These are phyloP conservation scores for Diaporthe ilicicola DNA, from an alignment of 2,329 filamentous ascomycete genomes.

Conservation along the genomic window DNA sequence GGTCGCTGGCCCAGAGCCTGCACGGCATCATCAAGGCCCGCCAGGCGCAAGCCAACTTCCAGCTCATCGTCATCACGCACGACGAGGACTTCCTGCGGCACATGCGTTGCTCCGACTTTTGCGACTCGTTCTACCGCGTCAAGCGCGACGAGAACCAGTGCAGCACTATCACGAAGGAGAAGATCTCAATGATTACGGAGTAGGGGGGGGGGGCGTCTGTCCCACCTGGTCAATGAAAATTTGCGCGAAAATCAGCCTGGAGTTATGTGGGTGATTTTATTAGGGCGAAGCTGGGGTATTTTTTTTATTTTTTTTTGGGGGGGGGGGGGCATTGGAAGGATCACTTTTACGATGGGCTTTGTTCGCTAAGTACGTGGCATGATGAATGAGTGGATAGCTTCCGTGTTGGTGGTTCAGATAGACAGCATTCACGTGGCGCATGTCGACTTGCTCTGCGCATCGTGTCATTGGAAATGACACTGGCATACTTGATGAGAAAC, in stretches of 20 bases:
- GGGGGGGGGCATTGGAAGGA: neutral
- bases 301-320: too few relatives aligned
- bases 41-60: slow-evolving; percentile 90
- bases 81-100: slow-evolving; percentile 94
- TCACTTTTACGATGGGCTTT: slow-evolving; percentile 1
- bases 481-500: neutral
- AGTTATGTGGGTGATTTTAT: neutral
- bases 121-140: slow-evolving; percentile 90
- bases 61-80: slow-evolving; percentile 98
- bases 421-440: neutral
- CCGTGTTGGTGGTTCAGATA: neutral
- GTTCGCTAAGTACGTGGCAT: neutral
- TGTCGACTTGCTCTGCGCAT: neutral
- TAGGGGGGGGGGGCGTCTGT: neutral
- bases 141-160: slow-evolving; percentile 85
- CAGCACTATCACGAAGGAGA: slow-evolving; percentile 80
- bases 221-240: neutral
- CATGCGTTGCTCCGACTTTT: slow-evolving; percentile 95
- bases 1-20: slow-evolving; percentile 83
- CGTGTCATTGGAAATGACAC: neutral
- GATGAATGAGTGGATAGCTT: neutral
- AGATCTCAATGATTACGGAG: slow-evolving; percentile 60
- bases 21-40: slow-evolving; percentile 87
- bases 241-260: neutral
- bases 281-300: neutral